Base-by-base conservation (phyloP, 306 rosid species). In the Castanea crenata region DNA sequence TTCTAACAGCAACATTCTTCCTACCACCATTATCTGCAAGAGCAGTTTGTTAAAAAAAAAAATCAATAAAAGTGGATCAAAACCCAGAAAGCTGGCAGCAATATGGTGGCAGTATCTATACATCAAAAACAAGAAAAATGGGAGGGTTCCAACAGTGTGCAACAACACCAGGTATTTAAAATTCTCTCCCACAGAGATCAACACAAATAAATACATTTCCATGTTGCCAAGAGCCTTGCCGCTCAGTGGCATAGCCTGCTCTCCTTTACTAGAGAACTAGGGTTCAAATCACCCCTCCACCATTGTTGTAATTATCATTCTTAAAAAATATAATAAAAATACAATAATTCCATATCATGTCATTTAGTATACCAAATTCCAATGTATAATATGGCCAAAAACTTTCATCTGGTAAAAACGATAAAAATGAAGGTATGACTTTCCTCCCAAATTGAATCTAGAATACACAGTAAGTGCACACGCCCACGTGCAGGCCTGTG, bases 21-120 rank as follows among this genome's bases (percentile, higher is more conserved):
- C 88, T 91, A 64, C 87, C 86, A 51, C 78, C 85, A 77, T 78
- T 85, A 84, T 88, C 98, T 93, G 84, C 75, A 81, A 81, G 71
- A 69, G 62, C 77, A 52, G 80, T 62, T 85, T n/a, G 56, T n/a
- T 68, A 80, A 58, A 76, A 52, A 51, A 78, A 34, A 49, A 69
- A 38, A 7, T 38, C 15, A 58, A 71, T 29, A 73, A 74, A 57
- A 25, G 57, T 15, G 20, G 78, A 46, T 3, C 69, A 64, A 32
- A 70, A 74, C 54, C 54, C 49, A 69, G 38, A 34, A 80, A 44
- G 46, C 2, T 52, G 21, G 4, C 23, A 65, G 46, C 75, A 44
- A 54, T 31, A 19, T 59, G 77, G 8, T 32, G 77, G 3, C 65
- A 49, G 38, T 35, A 62, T 70, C 44, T 25, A 31, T 27, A 55